Conservation (phyloP, 2,329 filamentous ascomycete species). For the Metarhizium sp. region DNA sequence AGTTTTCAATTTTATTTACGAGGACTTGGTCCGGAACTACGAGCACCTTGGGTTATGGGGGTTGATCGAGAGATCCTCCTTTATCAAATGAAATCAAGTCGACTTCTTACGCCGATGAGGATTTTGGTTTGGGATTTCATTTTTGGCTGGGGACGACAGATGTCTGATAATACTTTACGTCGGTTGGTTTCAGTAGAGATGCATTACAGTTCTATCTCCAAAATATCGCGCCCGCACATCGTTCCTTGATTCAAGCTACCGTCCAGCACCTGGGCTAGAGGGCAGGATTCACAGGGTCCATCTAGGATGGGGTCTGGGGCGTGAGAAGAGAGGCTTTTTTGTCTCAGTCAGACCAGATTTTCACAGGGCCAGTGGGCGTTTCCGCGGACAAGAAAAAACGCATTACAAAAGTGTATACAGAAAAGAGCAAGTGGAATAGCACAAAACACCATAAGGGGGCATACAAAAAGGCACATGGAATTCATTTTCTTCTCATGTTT, state of each 20-base stretch:
- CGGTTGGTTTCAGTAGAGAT: not conserved
- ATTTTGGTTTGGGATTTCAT: not conserved
- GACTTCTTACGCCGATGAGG: not conserved
- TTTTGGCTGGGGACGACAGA: not conserved
- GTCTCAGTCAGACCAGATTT: not conserved
- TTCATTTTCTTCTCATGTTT: not conserved
- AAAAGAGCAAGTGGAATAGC: not conserved
- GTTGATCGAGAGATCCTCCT: not conserved
- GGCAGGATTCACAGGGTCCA: not conserved
- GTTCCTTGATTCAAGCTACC: not conserved
- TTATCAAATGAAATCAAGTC: not conserved
- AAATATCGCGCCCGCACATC: not conserved
- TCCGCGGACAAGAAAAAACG: not conserved
- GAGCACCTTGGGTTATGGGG: not conserved
- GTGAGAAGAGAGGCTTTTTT: not conserved
- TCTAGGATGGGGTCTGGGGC: not conserved
- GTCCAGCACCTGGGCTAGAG: not conserved
- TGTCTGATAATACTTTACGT: not conserved
- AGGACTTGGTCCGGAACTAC: not conserved
- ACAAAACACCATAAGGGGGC: not conserved
- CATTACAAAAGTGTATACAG: not conserved
- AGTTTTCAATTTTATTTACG: not conserved
- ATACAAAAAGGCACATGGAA: constrained; percentile 2
- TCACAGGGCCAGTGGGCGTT: not conserved
- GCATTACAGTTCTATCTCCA: not conserved